Conservation (phyloP, 805 yeast species). For the Candida ponderosae region DNA sequence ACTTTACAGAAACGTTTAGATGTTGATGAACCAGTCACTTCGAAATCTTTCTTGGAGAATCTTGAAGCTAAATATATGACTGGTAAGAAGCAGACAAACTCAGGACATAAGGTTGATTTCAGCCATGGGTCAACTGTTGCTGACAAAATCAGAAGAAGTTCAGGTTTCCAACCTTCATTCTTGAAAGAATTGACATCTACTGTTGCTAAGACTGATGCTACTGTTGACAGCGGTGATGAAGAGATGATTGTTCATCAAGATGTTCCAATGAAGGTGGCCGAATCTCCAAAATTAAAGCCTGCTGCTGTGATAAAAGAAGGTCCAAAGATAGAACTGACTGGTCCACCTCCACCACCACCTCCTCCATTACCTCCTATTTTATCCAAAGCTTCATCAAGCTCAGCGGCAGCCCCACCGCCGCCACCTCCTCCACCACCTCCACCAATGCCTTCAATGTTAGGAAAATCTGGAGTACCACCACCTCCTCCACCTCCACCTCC, state of each 20-base stretch:
- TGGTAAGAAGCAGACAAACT: slow-evolving; percentile 30
- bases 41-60: slow-evolving; percentile 17
- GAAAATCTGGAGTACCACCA: slow-evolving; percentile 8
- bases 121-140: slow-evolving; percentile 15
- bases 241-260: too few relatives aligned
- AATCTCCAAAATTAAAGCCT: not conserved
- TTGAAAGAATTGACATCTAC: slow-evolving; percentile 45
- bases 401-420: slow-evolving; percentile 13
- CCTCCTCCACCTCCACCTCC: slow-evolving; percentile 28
- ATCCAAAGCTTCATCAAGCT: slow-evolving; percentile 14
- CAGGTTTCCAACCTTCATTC: slow-evolving; percentile 38
- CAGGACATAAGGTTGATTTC: slow-evolving; percentile 9
- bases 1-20: slow-evolving; percentile 10
- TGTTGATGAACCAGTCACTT: slow-evolving; percentile 6
- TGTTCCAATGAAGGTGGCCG: slow-evolving; percentile 4
- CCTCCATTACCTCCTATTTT: slow-evolving; percentile 26
- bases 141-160: slow-evolving; percentile 24
- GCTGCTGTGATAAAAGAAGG: not conserved
- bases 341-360: slow-evolving; percentile 25
- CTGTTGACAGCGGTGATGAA: slow-evolving; percentile 6
- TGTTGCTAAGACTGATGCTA: slow-evolving; percentile 31
- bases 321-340: slow-evolving; percentile 17
- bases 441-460: slow-evolving; percentile 16
- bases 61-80: slow-evolving; percentile 38
- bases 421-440: slow-evolving; percentile 19